phyloP scores from a whole-genome alignment of 129 eudicot genomes.

The Centrapalus pauciflorus region DNA sequence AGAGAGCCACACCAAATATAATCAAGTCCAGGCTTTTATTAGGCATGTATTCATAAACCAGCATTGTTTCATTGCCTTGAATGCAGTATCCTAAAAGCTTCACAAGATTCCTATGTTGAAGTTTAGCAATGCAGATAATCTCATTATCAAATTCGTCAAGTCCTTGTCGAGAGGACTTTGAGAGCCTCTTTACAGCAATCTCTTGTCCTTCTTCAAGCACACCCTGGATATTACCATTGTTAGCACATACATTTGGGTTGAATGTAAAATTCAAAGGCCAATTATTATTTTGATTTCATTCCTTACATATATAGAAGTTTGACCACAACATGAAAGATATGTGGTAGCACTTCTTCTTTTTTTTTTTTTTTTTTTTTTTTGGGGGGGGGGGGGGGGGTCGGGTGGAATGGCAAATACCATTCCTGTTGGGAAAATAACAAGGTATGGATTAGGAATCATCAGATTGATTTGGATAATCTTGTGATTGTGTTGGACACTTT shows the following conservation, averaged over 20 bases:
- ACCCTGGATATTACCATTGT: constrained; percentile 40
- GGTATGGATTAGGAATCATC: no score
- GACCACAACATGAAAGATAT: no score
- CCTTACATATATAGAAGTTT: no score
- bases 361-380: no score
- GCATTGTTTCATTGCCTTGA: constrained; percentile 46
- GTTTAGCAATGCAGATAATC: constrained; percentile 41
- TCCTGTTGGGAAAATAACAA: no score
- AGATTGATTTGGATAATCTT: no score
- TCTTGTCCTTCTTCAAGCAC: constrained; percentile 48
- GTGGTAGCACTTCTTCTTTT: no score
- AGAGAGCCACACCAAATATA: constrained; percentile 42
- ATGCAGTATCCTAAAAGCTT: constrained; percentile 61
- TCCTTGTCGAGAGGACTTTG: constrained; percentile 54
- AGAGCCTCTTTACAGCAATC: constrained; percentile 69
- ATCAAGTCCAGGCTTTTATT: constrained; percentile 58
- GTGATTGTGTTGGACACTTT: no score
- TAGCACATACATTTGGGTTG: neutral
- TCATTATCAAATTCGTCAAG: constrained; percentile 50
- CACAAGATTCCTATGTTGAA: constrained; percentile 57
- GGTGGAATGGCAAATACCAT: no score
- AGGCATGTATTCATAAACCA: constrained; percentile 67
- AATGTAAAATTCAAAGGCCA: no score
- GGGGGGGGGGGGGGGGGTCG: no score
- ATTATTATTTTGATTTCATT: no score